phyloP scores from a whole-genome alignment of 116 monocot species.

The Thalassia testudinum region DNA sequence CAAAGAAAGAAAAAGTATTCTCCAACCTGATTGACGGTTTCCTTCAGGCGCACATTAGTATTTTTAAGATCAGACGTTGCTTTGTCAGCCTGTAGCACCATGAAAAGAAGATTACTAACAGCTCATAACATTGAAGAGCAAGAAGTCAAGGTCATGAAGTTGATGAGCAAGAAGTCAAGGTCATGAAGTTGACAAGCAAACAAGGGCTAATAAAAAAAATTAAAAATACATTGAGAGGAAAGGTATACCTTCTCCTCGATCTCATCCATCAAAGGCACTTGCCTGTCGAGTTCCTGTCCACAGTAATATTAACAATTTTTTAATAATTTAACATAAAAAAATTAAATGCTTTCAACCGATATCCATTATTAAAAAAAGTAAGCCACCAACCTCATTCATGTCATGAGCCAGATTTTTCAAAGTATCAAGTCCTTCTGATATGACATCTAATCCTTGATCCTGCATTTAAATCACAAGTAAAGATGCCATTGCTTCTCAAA shows the following conservation, averaged over 20 bases:
- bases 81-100: conserved; percentile 61
- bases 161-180: no score
- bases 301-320: neutral
- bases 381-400: conserved; percentile 81
- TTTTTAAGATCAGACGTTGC: conserved; percentile 85
- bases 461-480: conserved; percentile 10
- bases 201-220: neutral
- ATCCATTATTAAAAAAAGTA: no score
- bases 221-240: neutral
- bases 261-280: conserved; percentile 98
- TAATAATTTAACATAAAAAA: neutral
- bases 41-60: conserved; percentile 94
- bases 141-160: no score
- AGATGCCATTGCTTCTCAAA: neutral
- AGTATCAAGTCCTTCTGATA: conserved; percentile 95
- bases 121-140: no score
- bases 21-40: conserved; percentile 76
- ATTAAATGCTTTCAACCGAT: no score
- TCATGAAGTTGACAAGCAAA: no score
- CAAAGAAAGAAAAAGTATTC: no score
- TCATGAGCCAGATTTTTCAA: conserved; percentile 96
- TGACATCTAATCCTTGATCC: conserved; percentile 96
- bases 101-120: no score
- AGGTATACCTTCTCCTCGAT: conserved; percentile 71
- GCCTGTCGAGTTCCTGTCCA: conserved; percentile 89